A percentile compares a stretch with the other conserved stretches of the same genome.
These are phyloP conservation scores for Umbellularia californica DNA, from an alignment of 164 flowering plant species.

Conservation along the genomic window DNA sequence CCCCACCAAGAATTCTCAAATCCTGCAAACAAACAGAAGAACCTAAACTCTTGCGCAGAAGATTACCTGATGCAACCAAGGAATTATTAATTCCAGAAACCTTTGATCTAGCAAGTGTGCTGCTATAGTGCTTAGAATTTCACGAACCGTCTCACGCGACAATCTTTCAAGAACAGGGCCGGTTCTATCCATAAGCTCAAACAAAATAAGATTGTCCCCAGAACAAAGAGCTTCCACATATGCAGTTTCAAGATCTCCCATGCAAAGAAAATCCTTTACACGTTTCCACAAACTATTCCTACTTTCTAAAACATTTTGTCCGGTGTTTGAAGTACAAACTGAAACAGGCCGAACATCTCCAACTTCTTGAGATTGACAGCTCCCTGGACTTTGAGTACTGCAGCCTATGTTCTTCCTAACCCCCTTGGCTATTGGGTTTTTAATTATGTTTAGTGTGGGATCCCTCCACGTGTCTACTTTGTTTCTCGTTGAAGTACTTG, in stretches of 20 bases:
- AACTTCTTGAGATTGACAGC: slow-evolving; percentile 29
- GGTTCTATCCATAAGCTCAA: slow-evolving; percentile 75
- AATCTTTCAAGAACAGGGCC: slow-evolving; percentile 76
- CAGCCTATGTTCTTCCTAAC: slow-evolving; percentile 22
- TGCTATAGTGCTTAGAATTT: slow-evolving; percentile 50
- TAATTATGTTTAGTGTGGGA: slow-evolving; percentile 25
- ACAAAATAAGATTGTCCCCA: slow-evolving; percentile 48
- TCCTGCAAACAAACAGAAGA: too few relatives aligned
- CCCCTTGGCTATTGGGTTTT: slow-evolving; percentile 26
- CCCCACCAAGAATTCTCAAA: too few relatives aligned
- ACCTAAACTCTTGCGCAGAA: neutral
- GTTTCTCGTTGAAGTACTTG: slow-evolving; percentile 32
- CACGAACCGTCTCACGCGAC: slow-evolving; percentile 50
- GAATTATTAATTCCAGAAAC: slow-evolving; percentile 52
- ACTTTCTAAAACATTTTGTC: slow-evolving; percentile 19
- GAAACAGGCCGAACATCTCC: slow-evolving; percentile 23
- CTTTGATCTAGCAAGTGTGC: slow-evolving; percentile 53
- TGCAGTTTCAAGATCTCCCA: slow-evolving; percentile 80
- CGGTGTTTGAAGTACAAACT: slow-evolving; percentile 11
- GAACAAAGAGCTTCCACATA: slow-evolving; percentile 69
- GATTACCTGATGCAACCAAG: slow-evolving; percentile 91
- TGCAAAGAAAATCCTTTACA: slow-evolving; percentile 46
- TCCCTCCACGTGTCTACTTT: slow-evolving; percentile 35
- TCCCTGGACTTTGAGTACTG: neutral
- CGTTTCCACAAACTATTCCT: slow-evolving; percentile 23